phyloP scores from a whole-genome alignment of 768 basidiomycete genomes.

The Rhodotorula toruloides region DNA sequence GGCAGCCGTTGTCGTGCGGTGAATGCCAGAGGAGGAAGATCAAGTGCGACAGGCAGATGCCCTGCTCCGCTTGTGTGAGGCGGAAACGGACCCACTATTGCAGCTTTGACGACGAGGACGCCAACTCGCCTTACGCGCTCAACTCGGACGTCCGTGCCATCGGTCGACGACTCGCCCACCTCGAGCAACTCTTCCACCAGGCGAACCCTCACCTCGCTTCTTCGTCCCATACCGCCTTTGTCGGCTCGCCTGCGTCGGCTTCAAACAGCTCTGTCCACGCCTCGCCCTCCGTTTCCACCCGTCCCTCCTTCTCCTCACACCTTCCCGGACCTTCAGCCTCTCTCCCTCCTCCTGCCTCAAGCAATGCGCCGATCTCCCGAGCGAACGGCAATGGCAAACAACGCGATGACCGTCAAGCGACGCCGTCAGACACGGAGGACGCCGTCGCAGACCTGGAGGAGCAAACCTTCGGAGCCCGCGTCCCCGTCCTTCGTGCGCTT shows the following conservation, averaged over 20 bases:
- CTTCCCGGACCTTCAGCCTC: too few relatives aligned
- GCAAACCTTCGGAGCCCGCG: slow-evolving; percentile 31
- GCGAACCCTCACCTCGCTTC: slow-evolving; percentile 4
- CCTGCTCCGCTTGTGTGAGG: slow-evolving; percentile 24
- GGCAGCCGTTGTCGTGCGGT: slow-evolving; percentile 16
- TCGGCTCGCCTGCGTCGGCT: background rate
- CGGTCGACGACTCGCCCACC: slow-evolving; percentile 28
- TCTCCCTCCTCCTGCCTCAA: too few relatives aligned
- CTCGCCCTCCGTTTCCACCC: slow-evolving; percentile 8
- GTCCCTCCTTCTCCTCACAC: background rate
- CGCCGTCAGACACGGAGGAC: slow-evolving; percentile 32
- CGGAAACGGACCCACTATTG: slow-evolving; percentile 19
- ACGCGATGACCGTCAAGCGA: background rate
- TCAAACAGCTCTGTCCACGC: background rate
- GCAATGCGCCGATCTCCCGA: background rate
- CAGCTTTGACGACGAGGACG: slow-evolving; percentile 19
- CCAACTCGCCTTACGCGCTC: slow-evolving; percentile 16
- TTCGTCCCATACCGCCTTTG: background rate
- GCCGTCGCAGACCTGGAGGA: slow-evolving; percentile 35
- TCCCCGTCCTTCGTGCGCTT: slow-evolving; percentile 27
- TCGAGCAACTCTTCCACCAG: slow-evolving; percentile 31
- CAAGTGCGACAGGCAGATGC: slow-evolving; percentile 28
- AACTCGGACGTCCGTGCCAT: slow-evolving; percentile 30
- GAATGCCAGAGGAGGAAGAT: slow-evolving; percentile 32
- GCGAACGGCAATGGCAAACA: background rate